These are phyloP conservation scores for Eutrema yunnanense DNA, from an alignment of 345 rosid species.

Conservation along the genomic window DNA sequence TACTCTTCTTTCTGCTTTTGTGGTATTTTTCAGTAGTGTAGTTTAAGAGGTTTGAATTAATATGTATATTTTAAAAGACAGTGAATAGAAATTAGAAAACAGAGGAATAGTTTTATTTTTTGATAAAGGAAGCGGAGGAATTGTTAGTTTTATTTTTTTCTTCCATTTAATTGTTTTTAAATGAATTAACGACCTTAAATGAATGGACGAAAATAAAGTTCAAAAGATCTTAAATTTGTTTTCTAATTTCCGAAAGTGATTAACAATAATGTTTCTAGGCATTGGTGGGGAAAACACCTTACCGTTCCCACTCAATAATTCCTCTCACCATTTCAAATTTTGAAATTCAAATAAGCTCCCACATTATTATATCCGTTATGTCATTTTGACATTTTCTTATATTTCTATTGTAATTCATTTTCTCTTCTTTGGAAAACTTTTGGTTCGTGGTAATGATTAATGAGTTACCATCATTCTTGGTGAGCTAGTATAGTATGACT, in stretches of 20 bases:
- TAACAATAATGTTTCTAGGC: background rate
- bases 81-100: background rate
- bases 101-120: background rate
- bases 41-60: background rate
- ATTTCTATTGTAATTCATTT: background rate
- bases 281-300: constrained; percentile 21
- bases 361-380: background rate
- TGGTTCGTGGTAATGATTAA: background rate
- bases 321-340: background rate
- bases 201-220: background rate
- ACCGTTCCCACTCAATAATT: constrained; percentile 4
- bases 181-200: background rate
- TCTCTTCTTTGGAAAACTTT: background rate
- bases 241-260: background rate
- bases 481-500: background rate
- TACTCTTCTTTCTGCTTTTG: constrained; percentile 8
- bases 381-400: background rate
- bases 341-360: constrained; percentile 6
- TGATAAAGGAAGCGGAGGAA: background rate
- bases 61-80: background rate
- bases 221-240: background rate
- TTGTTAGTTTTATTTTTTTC: background rate
- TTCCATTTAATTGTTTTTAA: background rate
- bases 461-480: background rate
- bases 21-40: background rate